These are phyloP conservation scores for Geotrichum fermentans DNA, from an alignment of 1,139 yeast genomes.

Conservation along the genomic window DNA sequence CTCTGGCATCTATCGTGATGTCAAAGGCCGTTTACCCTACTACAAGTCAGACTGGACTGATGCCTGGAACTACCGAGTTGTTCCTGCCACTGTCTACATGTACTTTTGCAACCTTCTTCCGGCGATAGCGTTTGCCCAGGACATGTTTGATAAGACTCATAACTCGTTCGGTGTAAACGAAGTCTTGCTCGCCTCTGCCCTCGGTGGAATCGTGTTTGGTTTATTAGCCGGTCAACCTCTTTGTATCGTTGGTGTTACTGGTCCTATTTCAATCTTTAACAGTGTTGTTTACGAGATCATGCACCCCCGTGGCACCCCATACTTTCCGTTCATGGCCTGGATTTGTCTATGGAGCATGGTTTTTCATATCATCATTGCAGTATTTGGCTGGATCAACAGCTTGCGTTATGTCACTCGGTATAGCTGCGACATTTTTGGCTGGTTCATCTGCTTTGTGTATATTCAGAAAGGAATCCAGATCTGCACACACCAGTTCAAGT, in stretches of 20 bases:
- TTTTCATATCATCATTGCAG: slow-evolving; percentile 68
- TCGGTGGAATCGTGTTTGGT: slow-evolving; percentile 89
- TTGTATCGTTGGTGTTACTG: slow-evolving; percentile 97
- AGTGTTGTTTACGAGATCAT: slow-evolving; percentile 85
- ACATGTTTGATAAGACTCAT: slow-evolving; percentile 83
- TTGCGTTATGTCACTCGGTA: slow-evolving; percentile 71
- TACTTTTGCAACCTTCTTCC: slow-evolving; percentile 88
- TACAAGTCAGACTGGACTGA: slow-evolving; percentile 77
- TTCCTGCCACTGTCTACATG: slow-evolving; percentile 77
- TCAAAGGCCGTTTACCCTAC: slow-evolving; percentile 55
- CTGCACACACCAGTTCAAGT: slow-evolving; percentile 60
- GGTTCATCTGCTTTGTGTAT: slow-evolving; percentile 85
- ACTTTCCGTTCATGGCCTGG: slow-evolving; percentile 95
- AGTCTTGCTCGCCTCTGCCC: slow-evolving; percentile 72
- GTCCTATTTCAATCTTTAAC: slow-evolving; percentile 77
- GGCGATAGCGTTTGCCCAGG: slow-evolving; percentile 95
- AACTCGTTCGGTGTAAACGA: slow-evolving; percentile 90
- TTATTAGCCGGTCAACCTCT: slow-evolving; percentile 83
- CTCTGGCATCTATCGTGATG: slow-evolving; percentile 54
- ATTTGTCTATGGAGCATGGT: slow-evolving; percentile 86
- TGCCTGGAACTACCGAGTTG: slow-evolving; percentile 79
- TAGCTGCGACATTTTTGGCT: slow-evolving; percentile 91
- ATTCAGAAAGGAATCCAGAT: slow-evolving; percentile 87
- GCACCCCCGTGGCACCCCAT: slow-evolving; percentile 58
- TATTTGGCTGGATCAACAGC: slow-evolving; percentile 63